A percentile compares a stretch with the other conserved stretches of the same genome.
phyloP scores from a whole-genome alignment of 1,284 basidiomycete species.

The Leccinum cinnamomeum region DNA sequence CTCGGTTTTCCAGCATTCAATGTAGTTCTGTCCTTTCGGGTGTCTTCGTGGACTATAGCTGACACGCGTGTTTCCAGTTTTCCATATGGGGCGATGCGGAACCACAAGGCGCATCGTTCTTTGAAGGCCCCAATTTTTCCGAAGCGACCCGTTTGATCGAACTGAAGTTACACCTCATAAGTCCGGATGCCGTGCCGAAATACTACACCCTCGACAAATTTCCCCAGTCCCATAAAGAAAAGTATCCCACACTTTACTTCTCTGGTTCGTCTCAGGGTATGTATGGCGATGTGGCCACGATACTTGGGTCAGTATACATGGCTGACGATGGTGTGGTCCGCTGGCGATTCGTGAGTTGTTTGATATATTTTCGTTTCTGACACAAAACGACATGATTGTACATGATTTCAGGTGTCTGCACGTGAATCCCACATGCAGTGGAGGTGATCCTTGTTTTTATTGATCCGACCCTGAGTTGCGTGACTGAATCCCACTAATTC shows the following conservation, averaged over 20 bases:
- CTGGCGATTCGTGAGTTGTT: constrained; percentile 61
- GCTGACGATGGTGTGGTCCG: constrained; percentile 52
- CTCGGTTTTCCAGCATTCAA: constrained; percentile 53
- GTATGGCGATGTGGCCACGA: constrained; percentile 44
- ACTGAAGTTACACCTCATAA: constrained; percentile 51
- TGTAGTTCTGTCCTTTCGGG: constrained; percentile 38
- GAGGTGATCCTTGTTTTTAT: constrained; percentile 42
- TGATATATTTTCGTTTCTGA: background rate
- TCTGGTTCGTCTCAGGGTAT: constrained; percentile 48
- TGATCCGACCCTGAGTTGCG: background rate
- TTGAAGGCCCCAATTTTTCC: constrained; percentile 54
- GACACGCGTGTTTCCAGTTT: constrained; percentile 35
- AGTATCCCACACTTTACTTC: constrained; percentile 55
- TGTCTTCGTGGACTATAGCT: constrained; percentile 7
- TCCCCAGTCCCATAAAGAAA: constrained; percentile 24
- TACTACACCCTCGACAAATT: constrained; percentile 23
- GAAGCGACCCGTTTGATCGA: constrained; percentile 65
- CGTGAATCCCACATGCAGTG: constrained; percentile 52
- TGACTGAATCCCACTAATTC: constrained; percentile 22
- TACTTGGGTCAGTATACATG: constrained; percentile 60
- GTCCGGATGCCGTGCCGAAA: constrained; percentile 33
- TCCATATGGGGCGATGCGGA: constrained; percentile 35
- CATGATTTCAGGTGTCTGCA: constrained; percentile 44
- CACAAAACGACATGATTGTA: constrained; percentile 4
- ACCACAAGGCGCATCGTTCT: constrained; percentile 47